Evolutionary conservation across 352 stramenopile species (phyloP), one percentile per base, ranked within the genome.

Genomic region (Phytopythium kandeliae): DNA sequence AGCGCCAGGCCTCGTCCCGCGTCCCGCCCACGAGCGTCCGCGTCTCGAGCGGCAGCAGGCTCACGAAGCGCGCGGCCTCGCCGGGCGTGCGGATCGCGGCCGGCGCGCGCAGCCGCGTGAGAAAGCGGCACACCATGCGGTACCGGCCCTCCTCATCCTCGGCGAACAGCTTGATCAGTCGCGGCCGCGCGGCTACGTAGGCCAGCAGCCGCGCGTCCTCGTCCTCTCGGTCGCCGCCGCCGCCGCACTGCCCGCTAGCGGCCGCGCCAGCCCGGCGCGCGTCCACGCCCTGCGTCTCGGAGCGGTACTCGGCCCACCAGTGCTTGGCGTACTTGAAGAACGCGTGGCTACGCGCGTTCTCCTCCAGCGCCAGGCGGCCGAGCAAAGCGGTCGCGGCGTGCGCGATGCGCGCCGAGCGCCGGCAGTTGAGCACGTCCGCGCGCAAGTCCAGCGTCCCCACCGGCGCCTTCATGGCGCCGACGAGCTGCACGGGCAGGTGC

Each of bases 81-180:
- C 78, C 86, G 9, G 88, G 86, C 12, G 69, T 81, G 54, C 69
- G 63, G 11, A 96, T 57, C 10, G 80, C 67, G 0, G 53, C 40
- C 0, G 73, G 72, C 15, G 50, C 63, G 19, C 71, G 85, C 4
- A 96, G 21, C 2, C 75, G 69, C 3, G 55, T 55, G n/a, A 97
- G 26, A 48, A 91, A 97, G 26, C 86, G 88, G 60, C 83, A 97
- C 3, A 96, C 78, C 71, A 90, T 85, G 17, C 78, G 76, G 61
- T 95, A 87, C 0, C 71, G 64, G 11, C 87, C 86, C 56, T 85
- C 75, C 50, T 97, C 87, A 57, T 97, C 90, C 57, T 95, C 81
- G 3, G 78, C 79, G 58, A 95, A 94, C 35, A 95, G 67, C 33
- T 91, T 92, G 4, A 94, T 74, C 5, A 88, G 60, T 31, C 83